Conservation (phyloP, 2,329 filamentous ascomycete genomes). For the Aspergillus sp. region DNA sequence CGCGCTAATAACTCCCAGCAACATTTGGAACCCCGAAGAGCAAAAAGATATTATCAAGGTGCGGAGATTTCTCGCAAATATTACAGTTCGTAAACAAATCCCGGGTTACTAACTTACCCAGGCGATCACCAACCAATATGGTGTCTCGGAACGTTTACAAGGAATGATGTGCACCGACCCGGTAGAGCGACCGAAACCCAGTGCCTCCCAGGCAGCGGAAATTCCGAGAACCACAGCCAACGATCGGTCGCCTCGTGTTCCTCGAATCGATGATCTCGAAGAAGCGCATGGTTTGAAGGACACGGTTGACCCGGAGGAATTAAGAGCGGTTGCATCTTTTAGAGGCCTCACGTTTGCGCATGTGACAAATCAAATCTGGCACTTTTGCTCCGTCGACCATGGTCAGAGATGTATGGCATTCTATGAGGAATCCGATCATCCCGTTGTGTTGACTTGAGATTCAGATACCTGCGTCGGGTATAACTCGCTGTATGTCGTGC, state of each 20-base stretch:
- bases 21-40: slow-evolving; percentile 67
- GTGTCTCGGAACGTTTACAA: slow-evolving; percentile 65
- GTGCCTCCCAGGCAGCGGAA: slow-evolving; percentile 15
- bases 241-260: slow-evolving; percentile 9
- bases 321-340: slow-evolving; percentile 25
- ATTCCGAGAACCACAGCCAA: slow-evolving; percentile 9
- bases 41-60: slow-evolving; percentile 58
- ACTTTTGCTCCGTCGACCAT: slow-evolving; percentile 72
- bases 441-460: slow-evolving; percentile 16
- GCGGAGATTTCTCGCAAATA: not conserved
- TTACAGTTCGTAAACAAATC: not conserved
- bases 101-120: slow-evolving; percentile 17
- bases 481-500: slow-evolving; percentile 55
- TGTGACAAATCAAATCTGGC: slow-evolving; percentile 69
- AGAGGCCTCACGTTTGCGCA: slow-evolving; percentile 52
- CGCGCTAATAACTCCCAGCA: slow-evolving; percentile 43
- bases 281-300: slow-evolving; percentile 27
- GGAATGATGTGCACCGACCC: slow-evolving; percentile 64
- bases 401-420: slow-evolving; percentile 58
- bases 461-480: slow-evolving; percentile 69
- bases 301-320: slow-evolving; percentile 19
- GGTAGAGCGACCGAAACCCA: slow-evolving; percentile 27
- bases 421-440: slow-evolving; percentile 1
- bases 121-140: slow-evolving; percentile 61
- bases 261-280: slow-evolving; percentile 31